Conservation (phyloP, 176 grass and related monocot genomes). For the Phoenix dactylifera region DNA sequence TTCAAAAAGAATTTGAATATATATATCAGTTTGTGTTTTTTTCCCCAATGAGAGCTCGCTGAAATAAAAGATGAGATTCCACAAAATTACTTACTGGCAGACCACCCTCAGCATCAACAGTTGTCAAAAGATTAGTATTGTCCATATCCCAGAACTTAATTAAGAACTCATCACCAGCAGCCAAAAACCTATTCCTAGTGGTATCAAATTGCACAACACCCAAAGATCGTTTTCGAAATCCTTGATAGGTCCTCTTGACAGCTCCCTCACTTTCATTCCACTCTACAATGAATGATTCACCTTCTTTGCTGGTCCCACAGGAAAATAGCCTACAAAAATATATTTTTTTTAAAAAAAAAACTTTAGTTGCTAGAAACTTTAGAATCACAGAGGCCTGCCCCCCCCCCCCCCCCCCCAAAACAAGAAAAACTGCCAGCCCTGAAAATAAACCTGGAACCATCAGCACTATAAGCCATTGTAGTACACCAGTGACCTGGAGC, state of each 20-base stretch:
- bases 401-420: no score
- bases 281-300: constrained; percentile 7
- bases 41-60: no score
- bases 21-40: no score
- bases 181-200: constrained; percentile 3
- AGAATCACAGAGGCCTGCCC: no score
- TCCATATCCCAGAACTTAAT: constrained; percentile 14
- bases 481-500: constrained; percentile 15
- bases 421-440: background rate
- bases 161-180: constrained; percentile 6
- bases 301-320: constrained; percentile 14
- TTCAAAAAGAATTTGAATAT: constrained; percentile 7
- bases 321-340: constrained; percentile 1
- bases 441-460: constrained; percentile 6
- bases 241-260: constrained; percentile 6
- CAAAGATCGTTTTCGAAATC: background rate
- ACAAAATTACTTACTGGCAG: background rate
- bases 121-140: constrained; percentile 1
- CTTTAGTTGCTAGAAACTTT: no score
- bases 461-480: constrained; percentile 12
- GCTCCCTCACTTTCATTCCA: constrained; percentile 20
- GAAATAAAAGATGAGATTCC: background rate
- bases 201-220: constrained; percentile 10
- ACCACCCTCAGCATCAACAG: constrained; percentile 6
- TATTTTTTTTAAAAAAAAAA: no score